These are phyloP conservation scores for Serendipita vermifera DNA, from an alignment of 768 basidiomycete species.

Conservation along the genomic window DNA sequence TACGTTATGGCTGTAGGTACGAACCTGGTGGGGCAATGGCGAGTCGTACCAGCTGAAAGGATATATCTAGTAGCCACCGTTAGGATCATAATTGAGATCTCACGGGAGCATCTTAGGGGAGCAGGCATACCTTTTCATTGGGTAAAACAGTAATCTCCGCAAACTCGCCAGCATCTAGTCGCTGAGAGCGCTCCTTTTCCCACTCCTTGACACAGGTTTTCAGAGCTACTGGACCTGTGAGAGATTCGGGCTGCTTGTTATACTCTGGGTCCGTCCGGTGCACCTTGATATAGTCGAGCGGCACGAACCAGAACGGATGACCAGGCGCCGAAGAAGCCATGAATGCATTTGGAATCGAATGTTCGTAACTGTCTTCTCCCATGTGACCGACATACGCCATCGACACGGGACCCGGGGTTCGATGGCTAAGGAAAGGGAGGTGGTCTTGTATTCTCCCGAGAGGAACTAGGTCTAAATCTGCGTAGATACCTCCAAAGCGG, in stretches of 20 bases:
- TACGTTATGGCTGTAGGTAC: too few species aligned
- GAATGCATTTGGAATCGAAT: constrained; percentile 8
- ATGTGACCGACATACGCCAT: constrained; percentile 1
- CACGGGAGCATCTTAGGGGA: neutral
- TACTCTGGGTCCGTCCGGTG: neutral
- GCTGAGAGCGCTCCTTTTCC: neutral
- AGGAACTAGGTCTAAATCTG: neutral
- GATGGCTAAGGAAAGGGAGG: neutral
- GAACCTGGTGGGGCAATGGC: constrained; percentile 4
- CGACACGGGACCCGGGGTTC: neutral
- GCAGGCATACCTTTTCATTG: neutral
- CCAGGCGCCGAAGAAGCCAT: neutral
- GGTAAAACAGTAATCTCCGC: neutral
- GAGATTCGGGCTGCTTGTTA: neutral
- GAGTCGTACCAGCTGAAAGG: neutral
- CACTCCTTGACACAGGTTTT: neutral
- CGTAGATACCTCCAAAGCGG: constrained; percentile 2
- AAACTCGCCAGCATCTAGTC: neutral
- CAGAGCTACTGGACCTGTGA: neutral
- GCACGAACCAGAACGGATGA: neutral
- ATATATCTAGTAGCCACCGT: neutral
- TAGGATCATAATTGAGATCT: neutral
- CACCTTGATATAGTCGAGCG: neutral
- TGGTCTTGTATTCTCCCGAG: neutral
- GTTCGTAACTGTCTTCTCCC: constrained; percentile 2